These are phyloP conservation scores for Wickerhamomyces alni DNA, from an alignment of 805 yeast species.

Conservation along the genomic window DNA sequence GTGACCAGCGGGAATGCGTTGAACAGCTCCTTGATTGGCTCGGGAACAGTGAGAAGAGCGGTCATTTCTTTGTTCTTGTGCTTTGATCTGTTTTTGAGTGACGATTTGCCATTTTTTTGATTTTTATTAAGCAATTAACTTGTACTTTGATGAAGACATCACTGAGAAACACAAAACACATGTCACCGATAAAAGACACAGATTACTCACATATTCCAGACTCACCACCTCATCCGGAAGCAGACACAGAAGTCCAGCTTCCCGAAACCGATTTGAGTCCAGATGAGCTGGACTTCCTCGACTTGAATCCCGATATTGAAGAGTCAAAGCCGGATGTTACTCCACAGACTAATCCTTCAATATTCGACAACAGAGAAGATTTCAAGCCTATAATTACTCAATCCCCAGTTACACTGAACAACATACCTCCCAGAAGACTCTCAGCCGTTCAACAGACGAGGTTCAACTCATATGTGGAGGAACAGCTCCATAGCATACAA, in stretches of 20 bases:
- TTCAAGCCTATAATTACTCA: constrained; percentile 9
- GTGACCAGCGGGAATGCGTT: constrained; percentile 45
- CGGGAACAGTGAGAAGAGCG: constrained; percentile 27
- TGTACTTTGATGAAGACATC: too few species aligned
- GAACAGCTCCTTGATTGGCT: constrained; percentile 37
- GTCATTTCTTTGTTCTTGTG: not conserved
- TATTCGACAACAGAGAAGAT: constrained; percentile 9
- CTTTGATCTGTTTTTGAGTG: too few species aligned
- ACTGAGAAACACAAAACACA: not conserved
- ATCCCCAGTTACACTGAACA: constrained; percentile 5
- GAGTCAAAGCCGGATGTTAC: not conserved
- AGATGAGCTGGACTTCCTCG: constrained; percentile 18
- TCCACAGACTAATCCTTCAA: not conserved
- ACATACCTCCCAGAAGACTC: constrained; percentile 21
- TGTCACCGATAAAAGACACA: not conserved
- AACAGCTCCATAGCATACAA: constrained; percentile 45
- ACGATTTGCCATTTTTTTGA: too few species aligned
- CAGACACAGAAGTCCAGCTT: constrained; percentile 15
- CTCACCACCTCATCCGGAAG: constrained; percentile 20
- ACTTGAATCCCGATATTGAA: constrained; percentile 19
- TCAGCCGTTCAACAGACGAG: constrained; percentile 49
- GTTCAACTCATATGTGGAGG: constrained; percentile 50
- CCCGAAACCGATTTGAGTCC: constrained; percentile 7
- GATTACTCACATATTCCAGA: constrained; percentile 9
- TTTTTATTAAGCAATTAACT: too few species aligned